These are phyloP conservation scores for Rhazya stricta DNA, from an alignment of 257 asterid genomes.

Conservation along the genomic window DNA sequence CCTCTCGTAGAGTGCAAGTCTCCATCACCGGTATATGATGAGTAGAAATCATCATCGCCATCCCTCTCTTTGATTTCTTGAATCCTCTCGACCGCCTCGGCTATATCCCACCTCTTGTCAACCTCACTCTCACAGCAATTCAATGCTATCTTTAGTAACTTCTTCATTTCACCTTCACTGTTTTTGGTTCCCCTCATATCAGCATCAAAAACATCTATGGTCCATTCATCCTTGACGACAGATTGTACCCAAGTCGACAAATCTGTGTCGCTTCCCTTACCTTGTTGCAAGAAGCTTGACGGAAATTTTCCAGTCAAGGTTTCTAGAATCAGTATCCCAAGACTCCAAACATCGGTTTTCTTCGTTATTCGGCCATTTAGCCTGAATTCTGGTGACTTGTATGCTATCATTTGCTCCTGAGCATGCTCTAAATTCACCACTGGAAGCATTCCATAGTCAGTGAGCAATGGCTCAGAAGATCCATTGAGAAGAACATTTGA, in stretches of 20 bases:
- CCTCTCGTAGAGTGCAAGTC: slow-evolving; percentile 56
- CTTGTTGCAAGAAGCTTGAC: slow-evolving; percentile 58
- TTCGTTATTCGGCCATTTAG: slow-evolving; percentile 50
- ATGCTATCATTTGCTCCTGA: slow-evolving; percentile 66
- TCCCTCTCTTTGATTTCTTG: slow-evolving; percentile 58
- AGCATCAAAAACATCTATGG: slow-evolving; percentile 46
- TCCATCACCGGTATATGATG: slow-evolving; percentile 43
- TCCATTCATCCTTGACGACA: slow-evolving; percentile 25
- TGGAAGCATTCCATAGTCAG: slow-evolving; percentile 79
- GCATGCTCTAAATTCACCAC: slow-evolving; percentile 75
- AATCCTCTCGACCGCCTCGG: slow-evolving; percentile 50
- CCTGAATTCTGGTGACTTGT: slow-evolving; percentile 73
- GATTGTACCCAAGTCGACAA: slow-evolving; percentile 52
- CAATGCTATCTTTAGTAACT: slow-evolving; percentile 58
- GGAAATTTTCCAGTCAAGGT: slow-evolving; percentile 65
- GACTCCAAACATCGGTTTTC: slow-evolving; percentile 83
- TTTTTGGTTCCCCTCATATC: slow-evolving; percentile 40
- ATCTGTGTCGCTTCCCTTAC: slow-evolving; percentile 39
- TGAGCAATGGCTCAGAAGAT: slow-evolving; percentile 46
- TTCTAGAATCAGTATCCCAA: slow-evolving; percentile 75
- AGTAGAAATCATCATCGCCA: slow-evolving; percentile 39
- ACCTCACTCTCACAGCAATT: slow-evolving; percentile 50
- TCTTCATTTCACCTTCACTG: slow-evolving; percentile 58
- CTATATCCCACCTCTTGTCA: slow-evolving; percentile 61
- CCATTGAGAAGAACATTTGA: slow-evolving; percentile 73